Base-by-base conservation (phyloP, 441 rosid species). In the Daphne laureola region DNA sequence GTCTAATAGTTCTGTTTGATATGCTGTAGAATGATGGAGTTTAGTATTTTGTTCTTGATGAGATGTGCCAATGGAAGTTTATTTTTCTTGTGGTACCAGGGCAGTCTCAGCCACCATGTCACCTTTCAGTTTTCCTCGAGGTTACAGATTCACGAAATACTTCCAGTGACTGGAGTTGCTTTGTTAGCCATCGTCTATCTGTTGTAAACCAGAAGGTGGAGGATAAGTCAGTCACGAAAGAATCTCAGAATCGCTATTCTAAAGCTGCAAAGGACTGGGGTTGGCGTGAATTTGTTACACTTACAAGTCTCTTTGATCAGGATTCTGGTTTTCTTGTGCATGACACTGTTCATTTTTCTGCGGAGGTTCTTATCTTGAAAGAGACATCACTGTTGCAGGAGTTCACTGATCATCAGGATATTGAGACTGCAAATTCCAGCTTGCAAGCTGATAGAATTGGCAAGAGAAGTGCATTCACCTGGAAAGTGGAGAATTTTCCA, bases 41-140 rank as follows among this genome's bases (percentile, higher is more conserved):
- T 59, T 55, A 43, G 55, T 47, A 51, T 55, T 59, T 67, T 69
- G 48, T 46, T 17, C 59, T 55, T 76, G 26, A 59, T 57, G 53
- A 70, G 68, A 62, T 61, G 68, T 65, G 71, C 74, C 85, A 74
- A 77, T 60, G 68, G 66, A 57, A 62, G 54, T 64, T 66, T 70
- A 41, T 41, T 52, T 58, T 75, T 66, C 63, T 86, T 72, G 70
- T 81, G 86, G 78, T 80, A 80, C 73, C 96, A 94, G 99, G 99
- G 83, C 99, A 94, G 96, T 94, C 99, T 75, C 99, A 94, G 82
- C 99, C 99, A 71, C 98, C 99, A 56, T 87, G 98, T 73, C 99
- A 94, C 80, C 90, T 94, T 70, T 94, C 99, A 12, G 99, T 94
- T 56, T 94, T 90, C 76, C 99, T 94, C 62, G 98, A 94, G 81